Evolutionary conservation across 2,329 filamentous ascomycete genomes (phyloP).

Genomic region (Claviceps africana): DNA sequence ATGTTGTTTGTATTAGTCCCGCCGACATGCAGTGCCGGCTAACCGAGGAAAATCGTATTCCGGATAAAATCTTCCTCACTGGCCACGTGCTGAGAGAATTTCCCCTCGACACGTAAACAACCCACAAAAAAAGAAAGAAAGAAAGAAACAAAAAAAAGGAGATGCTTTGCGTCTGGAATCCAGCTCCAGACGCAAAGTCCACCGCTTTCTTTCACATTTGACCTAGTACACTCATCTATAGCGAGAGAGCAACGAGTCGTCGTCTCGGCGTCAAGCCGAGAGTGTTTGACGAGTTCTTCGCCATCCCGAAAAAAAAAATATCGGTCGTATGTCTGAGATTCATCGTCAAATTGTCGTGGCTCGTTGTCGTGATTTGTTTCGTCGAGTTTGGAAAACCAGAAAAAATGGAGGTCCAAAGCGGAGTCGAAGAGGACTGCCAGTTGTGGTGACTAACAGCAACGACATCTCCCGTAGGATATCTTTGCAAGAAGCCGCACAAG

Average conservation of each 20-base stretch:
- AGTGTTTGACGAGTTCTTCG: too few relatives aligned
- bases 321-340: background rate
- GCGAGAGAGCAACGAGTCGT: too few relatives aligned
- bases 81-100: slow-evolving; percentile 18
- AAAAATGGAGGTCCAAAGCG: slow-evolving; percentile 10
- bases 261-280: too few relatives aligned
- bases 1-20: slow-evolving; percentile 12
- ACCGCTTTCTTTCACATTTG: too few relatives aligned
- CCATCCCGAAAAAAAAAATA: background rate
- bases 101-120: background rate
- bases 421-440: background rate
- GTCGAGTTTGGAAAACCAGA: slow-evolving; percentile 26
- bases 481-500: too few relatives aligned
- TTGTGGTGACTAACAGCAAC: background rate
- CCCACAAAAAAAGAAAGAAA: too few relatives aligned
- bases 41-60: slow-evolving; percentile 18
- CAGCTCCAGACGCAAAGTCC: too few relatives aligned
- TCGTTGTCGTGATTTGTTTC: slow-evolving; percentile 32
- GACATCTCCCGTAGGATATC: too few relatives aligned
- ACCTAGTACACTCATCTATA: too few relatives aligned
- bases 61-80: slow-evolving; percentile 21
- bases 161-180: background rate
- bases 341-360: slow-evolving; percentile 23
- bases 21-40: slow-evolving; percentile 32
- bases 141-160: too few relatives aligned